Evolutionary conservation across 2,329 filamentous ascomycete species (phyloP).

Genomic region (Clonostachys byssicola): DNA sequence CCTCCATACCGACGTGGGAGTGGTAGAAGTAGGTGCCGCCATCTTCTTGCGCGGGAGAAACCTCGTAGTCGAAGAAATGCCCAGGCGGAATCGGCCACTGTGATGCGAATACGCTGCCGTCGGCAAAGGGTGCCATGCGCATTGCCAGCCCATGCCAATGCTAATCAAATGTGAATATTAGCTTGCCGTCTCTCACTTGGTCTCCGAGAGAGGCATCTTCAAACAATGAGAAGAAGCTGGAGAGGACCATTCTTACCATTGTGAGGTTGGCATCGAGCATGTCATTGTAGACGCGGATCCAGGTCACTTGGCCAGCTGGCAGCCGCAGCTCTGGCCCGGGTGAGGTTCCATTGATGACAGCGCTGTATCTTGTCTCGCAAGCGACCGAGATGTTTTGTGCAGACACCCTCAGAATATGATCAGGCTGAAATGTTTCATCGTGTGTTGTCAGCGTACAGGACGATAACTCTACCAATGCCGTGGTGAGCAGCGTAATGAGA

Average conservation of each 20-base stretch:
- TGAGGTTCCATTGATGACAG: conserved; percentile 44
- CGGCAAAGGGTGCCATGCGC: conserved; percentile 56
- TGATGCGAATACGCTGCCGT: conserved; percentile 54
- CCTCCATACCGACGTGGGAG: conserved; percentile 62
- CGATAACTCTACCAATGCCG: too few relatives aligned
- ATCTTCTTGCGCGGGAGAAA: conserved; percentile 44
- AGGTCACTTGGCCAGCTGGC: conserved; percentile 36
- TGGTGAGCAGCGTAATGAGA: too few relatives aligned
- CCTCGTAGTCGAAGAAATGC: conserved; percentile 65
- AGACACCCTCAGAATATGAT: conserved; percentile 40
- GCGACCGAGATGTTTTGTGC: conserved; percentile 23
- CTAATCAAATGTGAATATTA: conserved; percentile 23
- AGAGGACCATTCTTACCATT: conserved; percentile 33
- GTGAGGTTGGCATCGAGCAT: conserved; percentile 49
- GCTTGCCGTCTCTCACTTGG: conserved; percentile 1
- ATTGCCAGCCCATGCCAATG: conserved; percentile 66
- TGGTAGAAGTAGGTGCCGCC: conserved; percentile 67
- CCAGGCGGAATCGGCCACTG: conserved; percentile 63
- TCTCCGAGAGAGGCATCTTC: too few relatives aligned
- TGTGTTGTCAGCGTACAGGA: conserved; percentile 7
- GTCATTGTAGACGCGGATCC: conserved; percentile 57
- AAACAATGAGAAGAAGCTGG: too few relatives aligned
- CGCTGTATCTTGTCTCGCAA: conserved; percentile 7
- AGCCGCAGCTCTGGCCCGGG: conserved; percentile 46
- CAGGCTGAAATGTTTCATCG: conserved; percentile 26